Evolutionary conservation across 2,329 filamentous ascomycete species (phyloP), one percentile per base, ranked within the genome.

Genomic region (Fusarium circinatum): DNA sequence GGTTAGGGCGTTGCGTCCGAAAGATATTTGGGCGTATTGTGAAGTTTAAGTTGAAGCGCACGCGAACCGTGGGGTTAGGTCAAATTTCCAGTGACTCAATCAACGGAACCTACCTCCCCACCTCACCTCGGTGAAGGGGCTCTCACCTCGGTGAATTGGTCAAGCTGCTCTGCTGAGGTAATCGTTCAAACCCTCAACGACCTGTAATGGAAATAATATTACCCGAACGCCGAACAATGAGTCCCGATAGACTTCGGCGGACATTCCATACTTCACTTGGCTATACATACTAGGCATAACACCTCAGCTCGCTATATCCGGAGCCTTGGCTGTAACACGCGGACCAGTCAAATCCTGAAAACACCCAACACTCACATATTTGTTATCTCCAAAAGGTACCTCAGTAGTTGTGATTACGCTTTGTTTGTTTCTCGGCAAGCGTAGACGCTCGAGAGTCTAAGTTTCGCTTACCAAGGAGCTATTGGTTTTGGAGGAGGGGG

Each of bases 51-150:
- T 58, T 36, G 45, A 66, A 70, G 63, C 61, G 44, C 52, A 62
- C 59, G 52, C 51, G 63, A 51, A 68, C 59, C 65, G 75, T 71
- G 70, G 70, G 65, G 65, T 66, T 60, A 58, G 45, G 73, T 71
- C 69, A 77, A 75, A 77, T 70, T 65, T 63, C 66, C 70, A 69
- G 72, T 82, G 80, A 81, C 78, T 80, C 79, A 80, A 79, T 78
- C 73, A 62, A 78, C 74, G 72, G 65, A 65, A 49, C 55, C 54
- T 54, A 49, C 55, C 59, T 54, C 42, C 55, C 73, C 72, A 69
- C 76, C 71, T 77, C 77, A 79, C 76, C 74, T 56, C 59, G 78
- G 76, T 80, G 75, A 73, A 67, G 39, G 26, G 17, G n/a, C 18
- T 24, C 44, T 71, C 71, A 74, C 62, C 62, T 42, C 24, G 45